Conservation (phyloP, 805 yeast genomes). For the Torulaspora quercuum region DNA sequence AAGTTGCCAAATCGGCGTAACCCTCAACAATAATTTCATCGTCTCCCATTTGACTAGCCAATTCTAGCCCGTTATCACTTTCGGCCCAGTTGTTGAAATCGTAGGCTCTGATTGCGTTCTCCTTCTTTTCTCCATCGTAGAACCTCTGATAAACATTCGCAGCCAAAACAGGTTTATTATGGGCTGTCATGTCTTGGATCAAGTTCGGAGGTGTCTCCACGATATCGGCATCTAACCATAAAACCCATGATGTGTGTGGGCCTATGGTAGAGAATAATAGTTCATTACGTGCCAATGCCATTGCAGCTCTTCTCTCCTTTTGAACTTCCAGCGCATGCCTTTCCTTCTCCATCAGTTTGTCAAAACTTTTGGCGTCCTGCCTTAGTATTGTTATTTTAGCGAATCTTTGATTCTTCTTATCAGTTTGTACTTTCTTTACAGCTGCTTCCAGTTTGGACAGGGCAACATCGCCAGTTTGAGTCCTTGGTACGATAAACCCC, state of each 20-base stretch:
- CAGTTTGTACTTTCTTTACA: constrained; percentile 66
- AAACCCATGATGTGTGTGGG: constrained; percentile 89
- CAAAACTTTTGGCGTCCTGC: constrained; percentile 80
- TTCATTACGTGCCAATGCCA: constrained; percentile 95
- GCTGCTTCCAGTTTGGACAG: constrained; percentile 69
- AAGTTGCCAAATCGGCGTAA: constrained; percentile 88
- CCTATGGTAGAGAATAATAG: constrained; percentile 82
- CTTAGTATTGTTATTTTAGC: constrained; percentile 82
- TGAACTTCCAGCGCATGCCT: constrained; percentile 86
- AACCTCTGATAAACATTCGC: constrained; percentile 93
- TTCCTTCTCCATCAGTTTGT: constrained; percentile 75
- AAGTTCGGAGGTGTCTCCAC: constrained; percentile 81
- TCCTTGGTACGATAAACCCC: constrained; percentile 89
- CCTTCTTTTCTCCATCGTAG: constrained; percentile 54
- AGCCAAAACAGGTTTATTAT: constrained; percentile 80
- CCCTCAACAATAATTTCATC: constrained; percentile 97
- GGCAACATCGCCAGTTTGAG: constrained; percentile 75
- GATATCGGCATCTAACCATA: constrained; percentile 95
- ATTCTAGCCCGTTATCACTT: constrained; percentile 69
- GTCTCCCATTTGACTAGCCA: constrained; percentile 69
- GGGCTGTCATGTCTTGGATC: constrained; percentile 81
- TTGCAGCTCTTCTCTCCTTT: constrained; percentile 80
- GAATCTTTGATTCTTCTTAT: constrained; percentile 61
- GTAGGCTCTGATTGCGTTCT: constrained; percentile 71
- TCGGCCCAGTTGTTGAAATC: constrained; percentile 97